phyloP scores from a whole-genome alignment of 1,139 yeast species.

The Pichia sorboxylosa region DNA sequence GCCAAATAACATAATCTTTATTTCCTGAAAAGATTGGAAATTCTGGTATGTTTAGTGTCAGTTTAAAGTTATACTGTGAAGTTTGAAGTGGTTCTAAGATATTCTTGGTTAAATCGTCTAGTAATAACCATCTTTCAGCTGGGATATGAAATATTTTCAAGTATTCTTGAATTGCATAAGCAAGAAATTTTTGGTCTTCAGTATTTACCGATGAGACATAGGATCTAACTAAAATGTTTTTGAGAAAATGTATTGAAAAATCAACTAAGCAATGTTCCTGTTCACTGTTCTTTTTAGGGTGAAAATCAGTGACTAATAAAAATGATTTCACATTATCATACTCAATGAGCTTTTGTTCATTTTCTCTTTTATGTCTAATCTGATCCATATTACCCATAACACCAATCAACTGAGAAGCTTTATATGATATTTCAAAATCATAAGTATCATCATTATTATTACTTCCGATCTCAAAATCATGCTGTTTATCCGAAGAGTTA shows the following conservation, averaged over 20 bases:
- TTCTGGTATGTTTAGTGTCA: conserved; percentile 14
- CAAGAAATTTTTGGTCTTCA: conserved; percentile 68
- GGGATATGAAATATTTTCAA: conserved; percentile 50
- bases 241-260: conserved; percentile 57
- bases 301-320: conserved; percentile 8
- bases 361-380: background rate
- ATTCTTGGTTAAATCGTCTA: conserved; percentile 58
- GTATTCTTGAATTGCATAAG: conserved; percentile 83
- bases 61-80: conserved; percentile 51
- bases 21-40: conserved; percentile 39
- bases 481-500: background rate
- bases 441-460: background rate
- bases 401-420: conserved; percentile 63
- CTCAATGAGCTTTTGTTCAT: no score
- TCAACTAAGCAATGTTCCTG: conserved; percentile 50
- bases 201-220: conserved; percentile 91
- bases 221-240: conserved; percentile 59
- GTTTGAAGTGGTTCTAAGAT: conserved; percentile 66
- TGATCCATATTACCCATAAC: conserved; percentile 66
- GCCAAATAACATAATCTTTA: conserved; percentile 50
- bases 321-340: conserved; percentile 12
- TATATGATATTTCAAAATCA: conserved; percentile 37
- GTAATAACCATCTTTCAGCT: conserved; percentile 43
- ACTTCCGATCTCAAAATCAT: no score
- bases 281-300: conserved; percentile 4